Evolutionary conservation across 1,139 yeast species (phyloP).

Genomic region (Protomyces macrosporus): DNA sequence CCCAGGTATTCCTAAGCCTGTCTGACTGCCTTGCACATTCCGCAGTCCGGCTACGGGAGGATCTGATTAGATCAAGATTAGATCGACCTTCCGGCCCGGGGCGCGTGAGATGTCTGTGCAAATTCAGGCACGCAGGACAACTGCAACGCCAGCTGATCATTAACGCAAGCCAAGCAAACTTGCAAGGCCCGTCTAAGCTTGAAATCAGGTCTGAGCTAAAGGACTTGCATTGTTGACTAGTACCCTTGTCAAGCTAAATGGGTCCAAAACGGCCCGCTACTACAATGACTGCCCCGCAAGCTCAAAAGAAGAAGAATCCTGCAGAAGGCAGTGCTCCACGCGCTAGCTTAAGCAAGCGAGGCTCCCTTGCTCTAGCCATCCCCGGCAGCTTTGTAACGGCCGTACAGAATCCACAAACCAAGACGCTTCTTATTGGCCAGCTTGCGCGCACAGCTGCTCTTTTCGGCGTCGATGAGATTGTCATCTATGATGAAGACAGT

Average conservation of each 20-base stretch:
- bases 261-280: neutral
- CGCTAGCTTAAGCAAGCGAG: neutral
- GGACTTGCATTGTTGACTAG: no score
- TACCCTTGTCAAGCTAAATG: neutral
- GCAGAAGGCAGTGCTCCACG: no score
- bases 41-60: neutral
- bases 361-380: slow-evolving; percentile 25
- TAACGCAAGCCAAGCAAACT: no score
- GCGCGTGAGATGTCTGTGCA: no score
- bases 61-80: neutral
- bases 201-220: no score
- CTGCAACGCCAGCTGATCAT: no score
- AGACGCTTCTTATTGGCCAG: slow-evolving; percentile 27
- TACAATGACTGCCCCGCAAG: neutral
- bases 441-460: slow-evolving; percentile 26
- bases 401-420: slow-evolving; percentile 25
- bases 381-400: slow-evolving; percentile 27
- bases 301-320: neutral
- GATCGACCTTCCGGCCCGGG: no score
- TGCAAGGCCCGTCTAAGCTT: no score
- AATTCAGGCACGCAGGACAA: no score
- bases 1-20: no score
- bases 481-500: slow-evolving; percentile 26
- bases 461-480: slow-evolving; percentile 26
- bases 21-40: no score